A percentile compares a stretch with the other conserved stretches of the same genome.
phyloP scores from a whole-genome alignment of 2,329 filamentous ascomycete genomes.

The Apiospora kogelbergensis region DNA sequence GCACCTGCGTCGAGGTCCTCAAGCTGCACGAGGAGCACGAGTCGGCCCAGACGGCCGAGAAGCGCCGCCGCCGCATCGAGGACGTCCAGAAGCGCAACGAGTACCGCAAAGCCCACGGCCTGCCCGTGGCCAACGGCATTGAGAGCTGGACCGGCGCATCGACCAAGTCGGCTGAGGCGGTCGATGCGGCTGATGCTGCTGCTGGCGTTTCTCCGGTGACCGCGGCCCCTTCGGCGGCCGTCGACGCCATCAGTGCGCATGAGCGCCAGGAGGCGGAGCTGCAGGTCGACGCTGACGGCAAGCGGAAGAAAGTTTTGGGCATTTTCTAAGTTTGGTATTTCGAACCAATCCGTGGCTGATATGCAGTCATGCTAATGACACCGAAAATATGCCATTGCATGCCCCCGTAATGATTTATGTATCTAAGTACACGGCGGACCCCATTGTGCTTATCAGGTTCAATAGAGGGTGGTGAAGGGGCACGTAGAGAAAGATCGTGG shows the following conservation, averaged over 20 bases:
- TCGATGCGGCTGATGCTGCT: background rate
- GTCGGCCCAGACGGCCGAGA: slow-evolving; percentile 67
- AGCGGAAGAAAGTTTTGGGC: slow-evolving; percentile 79
- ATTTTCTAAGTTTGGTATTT: slow-evolving; percentile 59
- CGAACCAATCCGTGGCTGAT: background rate
- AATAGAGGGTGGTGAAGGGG: too few relatives aligned
- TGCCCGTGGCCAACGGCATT: slow-evolving; percentile 49
- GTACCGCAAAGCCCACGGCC: slow-evolving; percentile 82
- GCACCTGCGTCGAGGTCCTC: slow-evolving; percentile 69
- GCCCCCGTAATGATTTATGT: slow-evolving; percentile 12
- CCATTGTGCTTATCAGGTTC: background rate
- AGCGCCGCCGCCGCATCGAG: slow-evolving; percentile 71
- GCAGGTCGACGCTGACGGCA: slow-evolving; percentile 29
- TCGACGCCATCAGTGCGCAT: slow-evolving; percentile 4
- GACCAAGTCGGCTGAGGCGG: slow-evolving; percentile 21
- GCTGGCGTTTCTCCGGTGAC: background rate
- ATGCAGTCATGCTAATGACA: background rate
- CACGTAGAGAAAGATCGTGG: background rate
- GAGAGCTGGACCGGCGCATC: slow-evolving; percentile 16
- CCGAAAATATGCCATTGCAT: background rate
- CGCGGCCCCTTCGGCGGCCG: background rate
- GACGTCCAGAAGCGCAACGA: slow-evolving; percentile 85
- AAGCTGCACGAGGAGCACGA: slow-evolving; percentile 74
- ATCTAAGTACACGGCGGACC: background rate
- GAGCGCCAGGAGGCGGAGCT: slow-evolving; percentile 23